Evolutionary conservation across 805 yeast species (phyloP).

Genomic region (Lipomyces spencermartinsiae): DNA sequence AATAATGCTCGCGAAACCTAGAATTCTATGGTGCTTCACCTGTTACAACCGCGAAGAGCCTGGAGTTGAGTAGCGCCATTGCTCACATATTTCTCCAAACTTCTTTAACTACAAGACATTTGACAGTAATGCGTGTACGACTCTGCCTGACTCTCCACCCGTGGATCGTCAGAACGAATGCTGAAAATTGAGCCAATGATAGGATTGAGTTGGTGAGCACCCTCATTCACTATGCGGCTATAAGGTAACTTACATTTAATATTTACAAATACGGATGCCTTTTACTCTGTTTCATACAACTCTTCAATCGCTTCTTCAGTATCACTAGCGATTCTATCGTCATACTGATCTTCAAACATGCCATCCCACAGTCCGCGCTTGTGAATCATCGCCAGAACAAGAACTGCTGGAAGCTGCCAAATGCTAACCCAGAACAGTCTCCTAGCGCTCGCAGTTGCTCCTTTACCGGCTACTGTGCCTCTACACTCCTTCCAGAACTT

Average conservation of each 20-base stretch:
- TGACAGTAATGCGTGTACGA: no score
- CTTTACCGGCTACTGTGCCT: slow-evolving; percentile 17
- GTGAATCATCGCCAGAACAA: slow-evolving; percentile 91
- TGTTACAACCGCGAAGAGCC: no score
- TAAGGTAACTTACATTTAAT: no score
- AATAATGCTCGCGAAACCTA: no score
- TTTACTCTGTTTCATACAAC: slow-evolving; percentile 1
- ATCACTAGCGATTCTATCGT: not conserved
- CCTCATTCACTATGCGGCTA: not conserved
- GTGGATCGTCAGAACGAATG: no score
- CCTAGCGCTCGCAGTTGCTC: slow-evolving; percentile 67
- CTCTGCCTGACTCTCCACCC: no score
- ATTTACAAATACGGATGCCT: not conserved
- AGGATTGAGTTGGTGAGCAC: not conserved
- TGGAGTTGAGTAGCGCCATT: no score
- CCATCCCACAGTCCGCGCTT: slow-evolving; percentile 96
- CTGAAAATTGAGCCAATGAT: no score
- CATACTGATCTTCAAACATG: slow-evolving; percentile 47
- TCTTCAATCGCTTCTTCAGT: slow-evolving; percentile 7
- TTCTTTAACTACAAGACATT: no score
- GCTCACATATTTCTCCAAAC: no score
- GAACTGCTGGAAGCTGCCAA: slow-evolving; percentile 88
- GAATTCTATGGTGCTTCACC: no score
- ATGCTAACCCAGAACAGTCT: slow-evolving; percentile 93
- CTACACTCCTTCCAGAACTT: slow-evolving; percentile 81